phyloP scores from a whole-genome alignment of 1,284 basidiomycete genomes.

The Jaminaea rosea region DNA sequence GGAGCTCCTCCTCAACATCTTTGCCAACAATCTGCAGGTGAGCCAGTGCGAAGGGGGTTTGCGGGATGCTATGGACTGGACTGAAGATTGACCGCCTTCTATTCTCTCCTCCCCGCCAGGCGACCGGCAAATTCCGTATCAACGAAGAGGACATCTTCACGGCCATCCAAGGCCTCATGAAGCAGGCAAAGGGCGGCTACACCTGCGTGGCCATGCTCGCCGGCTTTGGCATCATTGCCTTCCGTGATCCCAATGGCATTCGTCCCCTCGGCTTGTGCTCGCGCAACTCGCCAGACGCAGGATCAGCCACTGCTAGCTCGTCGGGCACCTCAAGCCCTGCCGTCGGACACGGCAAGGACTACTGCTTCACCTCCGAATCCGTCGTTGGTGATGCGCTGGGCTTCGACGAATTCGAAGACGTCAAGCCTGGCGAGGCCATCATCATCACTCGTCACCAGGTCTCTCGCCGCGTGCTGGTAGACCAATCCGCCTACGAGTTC shows the following conservation, averaged over 20 bases:
- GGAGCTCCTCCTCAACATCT: conserved; percentile 90
- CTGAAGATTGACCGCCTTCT: background rate
- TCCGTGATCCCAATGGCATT: conserved; percentile 98
- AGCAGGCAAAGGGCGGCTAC: conserved; percentile 81
- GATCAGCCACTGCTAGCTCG: background rate
- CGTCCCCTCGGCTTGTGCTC: conserved; percentile 59
- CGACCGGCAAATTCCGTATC: conserved; percentile 57
- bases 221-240: conserved; percentile 95
- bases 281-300: conserved; percentile 16
- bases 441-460: conserved; percentile 64
- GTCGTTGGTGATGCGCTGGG: conserved; percentile 90
- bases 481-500: conserved; percentile 24
- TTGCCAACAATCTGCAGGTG: conserved; percentile 93
- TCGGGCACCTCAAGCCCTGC: conserved; percentile 1
- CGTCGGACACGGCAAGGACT: conserved; percentile 55
- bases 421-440: conserved; percentile 83
- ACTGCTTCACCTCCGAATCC: conserved; percentile 87
- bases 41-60: too few species aligned
- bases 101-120: background rate
- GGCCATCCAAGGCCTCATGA: conserved; percentile 81
- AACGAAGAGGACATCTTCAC: conserved; percentile 99
- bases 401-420: conserved; percentile 85
- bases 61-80: too few species aligned
- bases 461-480: conserved; percentile 31
- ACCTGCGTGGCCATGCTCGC: conserved; percentile 97